A percentile compares a stretch with the other conserved stretches of the same genome.
Conservation (phyloP, 495 filamentous ascomycete species). For the Amniculicola lignicola region DNA sequence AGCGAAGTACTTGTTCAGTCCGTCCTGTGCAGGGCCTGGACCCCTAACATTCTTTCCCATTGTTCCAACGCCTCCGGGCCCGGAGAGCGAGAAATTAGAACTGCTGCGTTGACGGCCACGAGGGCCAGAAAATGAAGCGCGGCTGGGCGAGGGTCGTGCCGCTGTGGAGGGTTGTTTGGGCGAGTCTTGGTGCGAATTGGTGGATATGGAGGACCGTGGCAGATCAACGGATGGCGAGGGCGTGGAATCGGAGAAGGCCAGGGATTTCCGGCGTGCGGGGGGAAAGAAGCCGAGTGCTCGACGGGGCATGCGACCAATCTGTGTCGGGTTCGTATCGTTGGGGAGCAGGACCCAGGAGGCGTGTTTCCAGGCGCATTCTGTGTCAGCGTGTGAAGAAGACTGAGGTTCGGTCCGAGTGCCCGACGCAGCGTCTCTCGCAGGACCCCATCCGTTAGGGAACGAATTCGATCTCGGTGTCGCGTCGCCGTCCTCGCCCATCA, state of each 20-base stretch:
- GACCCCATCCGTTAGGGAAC: slow-evolving; percentile 34
- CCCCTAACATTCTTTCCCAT: slow-evolving; percentile 62
- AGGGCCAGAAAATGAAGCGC: slow-evolving; percentile 2
- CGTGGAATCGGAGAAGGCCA: slow-evolving; percentile 48
- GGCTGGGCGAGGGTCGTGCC: slow-evolving; percentile 3
- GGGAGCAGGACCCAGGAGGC: slow-evolving; percentile 83
- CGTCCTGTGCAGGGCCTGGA: slow-evolving; percentile 78
- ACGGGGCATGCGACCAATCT: slow-evolving; percentile 82
- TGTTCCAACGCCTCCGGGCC: slow-evolving; percentile 81
- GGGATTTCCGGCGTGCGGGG: slow-evolving; percentile 78
- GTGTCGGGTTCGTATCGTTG: slow-evolving; percentile 63
- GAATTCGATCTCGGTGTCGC: slow-evolving; percentile 12
- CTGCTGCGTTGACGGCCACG: slow-evolving; percentile 24
- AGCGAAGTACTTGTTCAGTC: slow-evolving; percentile 73
- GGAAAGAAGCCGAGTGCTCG: slow-evolving; percentile 88
- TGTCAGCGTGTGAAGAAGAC: slow-evolving; percentile 26
- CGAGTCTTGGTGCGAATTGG: slow-evolving; percentile 34
- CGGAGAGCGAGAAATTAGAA: slow-evolving; percentile 50
- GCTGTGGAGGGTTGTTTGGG: slow-evolving; percentile 19
- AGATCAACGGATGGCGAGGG: slow-evolving; percentile 42
- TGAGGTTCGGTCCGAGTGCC: slow-evolving; percentile 32
- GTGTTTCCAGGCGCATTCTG: slow-evolving; percentile 67
- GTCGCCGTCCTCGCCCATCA: slow-evolving; percentile 38
- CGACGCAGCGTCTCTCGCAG: slow-evolving; percentile 21
- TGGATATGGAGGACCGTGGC: slow-evolving; percentile 45